Evolutionary conservation across 495 filamentous ascomycete genomes (phyloP).

Genomic region (Penicillium canariense): DNA sequence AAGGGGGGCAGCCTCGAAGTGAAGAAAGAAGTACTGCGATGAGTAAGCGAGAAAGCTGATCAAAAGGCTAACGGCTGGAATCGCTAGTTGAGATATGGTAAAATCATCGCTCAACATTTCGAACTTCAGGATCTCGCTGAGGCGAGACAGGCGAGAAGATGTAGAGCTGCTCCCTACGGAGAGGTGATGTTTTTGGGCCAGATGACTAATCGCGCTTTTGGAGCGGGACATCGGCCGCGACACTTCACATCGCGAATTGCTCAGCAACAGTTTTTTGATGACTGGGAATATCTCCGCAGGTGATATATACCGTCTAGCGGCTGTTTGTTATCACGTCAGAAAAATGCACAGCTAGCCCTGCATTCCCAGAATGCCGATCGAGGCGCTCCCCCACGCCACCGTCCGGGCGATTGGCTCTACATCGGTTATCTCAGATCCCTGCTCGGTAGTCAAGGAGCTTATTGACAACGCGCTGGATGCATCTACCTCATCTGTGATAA

Average conservation of each 20-base stretch:
- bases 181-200: conserved; percentile 24
- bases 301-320: not conserved
- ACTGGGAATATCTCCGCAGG: too few species aligned
- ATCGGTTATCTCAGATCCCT: conserved; percentile 69
- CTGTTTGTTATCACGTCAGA: not conserved
- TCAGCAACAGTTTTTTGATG: too few species aligned
- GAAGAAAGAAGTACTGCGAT: conserved; percentile 79
- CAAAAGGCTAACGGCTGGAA: conserved; percentile 63
- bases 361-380: conserved; percentile 55
- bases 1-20: conserved; percentile 68
- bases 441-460: conserved; percentile 82
- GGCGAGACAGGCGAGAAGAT: conserved; percentile 2
- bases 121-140: not conserved
- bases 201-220: conserved; percentile 27
- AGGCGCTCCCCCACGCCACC: conserved; percentile 62
- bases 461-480: conserved; percentile 92
- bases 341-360: conserved; percentile 13
- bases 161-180: not conserved
- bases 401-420: conserved; percentile 68
- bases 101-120: conserved; percentile 28
- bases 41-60: conserved; percentile 80
- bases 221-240: too few species aligned
- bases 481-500: conserved; percentile 64
- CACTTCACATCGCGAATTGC: too few species aligned
- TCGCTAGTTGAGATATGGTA: conserved; percentile 47